Evolutionary conservation across 108 stramenopile genomes (phyloP).

Genomic region (Asterionellopsis glacialis): DNA sequence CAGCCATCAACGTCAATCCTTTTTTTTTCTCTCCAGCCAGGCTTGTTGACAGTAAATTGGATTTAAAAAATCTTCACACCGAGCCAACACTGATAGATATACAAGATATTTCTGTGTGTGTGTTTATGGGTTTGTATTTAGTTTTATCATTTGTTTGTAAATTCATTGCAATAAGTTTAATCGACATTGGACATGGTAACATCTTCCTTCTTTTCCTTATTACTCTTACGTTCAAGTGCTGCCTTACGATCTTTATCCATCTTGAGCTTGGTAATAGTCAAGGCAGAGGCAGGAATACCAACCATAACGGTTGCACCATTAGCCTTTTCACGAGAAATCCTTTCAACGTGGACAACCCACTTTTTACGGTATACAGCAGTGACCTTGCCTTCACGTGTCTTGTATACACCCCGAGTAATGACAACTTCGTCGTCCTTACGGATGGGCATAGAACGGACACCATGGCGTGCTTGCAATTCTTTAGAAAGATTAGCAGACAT

Average conservation of each 20-base stretch:
- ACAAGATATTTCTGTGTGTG: too few relatives aligned
- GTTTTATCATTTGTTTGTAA: too few relatives aligned
- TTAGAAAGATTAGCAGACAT: conserved; percentile 97
- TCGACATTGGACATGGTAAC: conserved; percentile 97
- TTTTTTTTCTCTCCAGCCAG: too few relatives aligned
- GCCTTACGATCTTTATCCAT: conserved; percentile 99
- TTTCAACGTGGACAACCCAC: conserved; percentile 97
- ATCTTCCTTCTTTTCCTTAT: conserved; percentile 56
- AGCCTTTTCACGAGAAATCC: conserved; percentile 96
- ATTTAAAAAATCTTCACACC: too few relatives aligned
- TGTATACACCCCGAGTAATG: conserved; percentile 93
- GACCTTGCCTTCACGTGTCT: conserved; percentile 99
- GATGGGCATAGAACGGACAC: conserved; percentile 97
- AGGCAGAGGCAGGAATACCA: conserved; percentile 93
- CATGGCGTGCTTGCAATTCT: conserved; percentile 97
- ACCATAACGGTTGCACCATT: conserved; percentile 90
- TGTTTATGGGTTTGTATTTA: too few relatives aligned
- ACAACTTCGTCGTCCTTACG: conserved; percentile 98
- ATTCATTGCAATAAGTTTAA: conserved; percentile 35
- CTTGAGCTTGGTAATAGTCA: conserved; percentile 98
- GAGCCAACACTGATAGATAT: too few relatives aligned
- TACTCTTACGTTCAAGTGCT: conserved; percentile 92
- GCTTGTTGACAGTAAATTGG: too few relatives aligned
- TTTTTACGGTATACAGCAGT: conserved; percentile 94
- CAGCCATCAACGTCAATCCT: too few relatives aligned